phyloP scores from a whole-genome alignment of 768 basidiomycete genomes.

The Russula foetens region DNA sequence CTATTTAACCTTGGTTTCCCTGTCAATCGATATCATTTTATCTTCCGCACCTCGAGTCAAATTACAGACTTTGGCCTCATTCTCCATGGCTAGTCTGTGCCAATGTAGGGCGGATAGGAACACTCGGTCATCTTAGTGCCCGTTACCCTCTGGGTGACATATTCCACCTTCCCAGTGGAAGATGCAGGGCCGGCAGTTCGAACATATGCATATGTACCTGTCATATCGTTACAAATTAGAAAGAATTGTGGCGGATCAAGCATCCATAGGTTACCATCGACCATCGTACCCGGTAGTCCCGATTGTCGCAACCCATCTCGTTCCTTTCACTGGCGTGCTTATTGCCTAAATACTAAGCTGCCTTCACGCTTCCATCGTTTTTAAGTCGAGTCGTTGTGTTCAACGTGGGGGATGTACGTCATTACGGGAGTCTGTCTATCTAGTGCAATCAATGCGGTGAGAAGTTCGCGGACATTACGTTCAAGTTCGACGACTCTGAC shows the following conservation, averaged over 20 bases:
- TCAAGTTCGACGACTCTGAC: background rate
- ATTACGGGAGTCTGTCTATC: too few relatives aligned
- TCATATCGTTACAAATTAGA: background rate
- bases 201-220: conserved; percentile 1
- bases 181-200: conserved; percentile 20
- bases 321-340: too few relatives aligned
- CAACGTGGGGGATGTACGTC: too few relatives aligned
- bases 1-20: background rate
- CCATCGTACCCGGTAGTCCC: too few relatives aligned
- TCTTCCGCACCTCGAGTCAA: conserved; percentile 22
- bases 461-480: background rate
- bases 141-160: background rate
- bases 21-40: background rate
- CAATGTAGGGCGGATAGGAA: conserved; percentile 21
- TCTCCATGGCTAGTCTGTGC: conserved; percentile 18
- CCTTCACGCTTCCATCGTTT: too few relatives aligned
- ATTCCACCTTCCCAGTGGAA: conserved; percentile 1
- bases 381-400: too few relatives aligned
- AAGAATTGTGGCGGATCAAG: too few relatives aligned
- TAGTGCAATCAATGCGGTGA: too few relatives aligned
- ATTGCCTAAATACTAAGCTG: too few relatives aligned
- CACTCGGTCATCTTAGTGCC: conserved; percentile 19
- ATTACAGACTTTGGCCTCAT: conserved; percentile 16
- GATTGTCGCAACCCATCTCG: too few relatives aligned
- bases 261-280: too few relatives aligned